Conservation (phyloP, 2,329 filamentous ascomycete species). For the Ascochyta rabiei region DNA sequence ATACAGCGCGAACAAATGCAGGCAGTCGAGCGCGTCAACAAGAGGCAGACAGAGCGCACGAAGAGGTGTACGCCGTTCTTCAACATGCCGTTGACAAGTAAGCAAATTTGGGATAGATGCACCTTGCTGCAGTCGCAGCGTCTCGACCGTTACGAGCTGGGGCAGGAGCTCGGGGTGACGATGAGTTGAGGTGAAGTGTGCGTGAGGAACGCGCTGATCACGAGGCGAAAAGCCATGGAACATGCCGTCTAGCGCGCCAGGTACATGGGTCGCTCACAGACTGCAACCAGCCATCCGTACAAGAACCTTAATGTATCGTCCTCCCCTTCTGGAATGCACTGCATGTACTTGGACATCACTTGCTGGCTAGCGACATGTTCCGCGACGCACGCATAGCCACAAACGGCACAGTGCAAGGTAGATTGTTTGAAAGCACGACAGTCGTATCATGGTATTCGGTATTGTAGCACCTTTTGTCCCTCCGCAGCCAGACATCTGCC, state of each 20-base stretch:
- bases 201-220: slow-evolving; percentile 6
- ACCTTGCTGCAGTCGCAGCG: neutral
- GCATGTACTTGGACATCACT: slow-evolving; percentile 24
- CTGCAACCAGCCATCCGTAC: slow-evolving; percentile 24
- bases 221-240: slow-evolving; percentile 9
- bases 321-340: slow-evolving; percentile 33
- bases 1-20: neutral
- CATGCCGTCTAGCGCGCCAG: slow-evolving; percentile 11
- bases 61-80: neutral
- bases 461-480: slow-evolving; percentile 20
- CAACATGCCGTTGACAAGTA: neutral
- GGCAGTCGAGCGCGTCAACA: neutral
- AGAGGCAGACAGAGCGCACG: neutral
- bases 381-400: slow-evolving; percentile 9
- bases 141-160: neutral
- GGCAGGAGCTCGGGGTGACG: slow-evolving; percentile 1
- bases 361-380: slow-evolving; percentile 19
- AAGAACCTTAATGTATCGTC: slow-evolving; percentile 42
- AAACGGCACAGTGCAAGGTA: slow-evolving; percentile 14
- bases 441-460: slow-evolving; percentile 24
- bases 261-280: slow-evolving; percentile 21
- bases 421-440: slow-evolving; percentile 10
- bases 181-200: slow-evolving; percentile 4
- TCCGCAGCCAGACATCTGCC: slow-evolving; percentile 7
- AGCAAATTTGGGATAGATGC: neutral